Evolutionary conservation across 2,329 filamentous ascomycete genomes (phyloP).

Genomic region (Penicillium freii): DNA sequence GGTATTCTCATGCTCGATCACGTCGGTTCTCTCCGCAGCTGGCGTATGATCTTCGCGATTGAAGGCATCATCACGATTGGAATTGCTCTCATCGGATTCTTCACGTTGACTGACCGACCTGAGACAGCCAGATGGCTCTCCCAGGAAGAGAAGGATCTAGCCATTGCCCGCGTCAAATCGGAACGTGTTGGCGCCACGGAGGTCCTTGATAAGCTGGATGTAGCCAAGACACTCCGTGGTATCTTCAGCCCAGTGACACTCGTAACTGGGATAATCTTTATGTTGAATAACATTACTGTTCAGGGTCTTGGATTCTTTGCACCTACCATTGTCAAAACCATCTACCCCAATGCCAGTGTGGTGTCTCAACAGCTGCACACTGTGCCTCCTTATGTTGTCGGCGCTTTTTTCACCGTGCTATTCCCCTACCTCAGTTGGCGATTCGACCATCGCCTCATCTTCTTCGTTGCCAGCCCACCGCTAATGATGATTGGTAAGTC

Average conservation of each 20-base stretch:
- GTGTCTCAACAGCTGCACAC: slow-evolving; percentile 68
- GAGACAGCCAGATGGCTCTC: slow-evolving; percentile 66
- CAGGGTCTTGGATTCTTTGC: slow-evolving; percentile 69
- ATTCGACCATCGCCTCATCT: slow-evolving; percentile 58
- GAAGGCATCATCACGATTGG: slow-evolving; percentile 64
- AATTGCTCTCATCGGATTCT: slow-evolving; percentile 59
- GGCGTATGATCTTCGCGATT: slow-evolving; percentile 72
- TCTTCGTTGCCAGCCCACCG: slow-evolving; percentile 60
- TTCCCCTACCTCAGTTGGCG: slow-evolving; percentile 63
- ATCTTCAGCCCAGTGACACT: slow-evolving; percentile 64
- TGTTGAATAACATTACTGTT: slow-evolving; percentile 68
- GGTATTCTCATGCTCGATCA: slow-evolving; percentile 61
- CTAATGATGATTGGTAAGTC: slow-evolving; percentile 58
- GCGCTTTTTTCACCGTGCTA: slow-evolving; percentile 63
- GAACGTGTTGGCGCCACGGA: slow-evolving; percentile 63
- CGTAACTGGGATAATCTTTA: slow-evolving; percentile 57
- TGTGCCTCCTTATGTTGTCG: slow-evolving; percentile 68
- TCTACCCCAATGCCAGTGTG: slow-evolving; percentile 59
- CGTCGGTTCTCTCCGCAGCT: slow-evolving; percentile 57
- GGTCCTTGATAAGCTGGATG: slow-evolving; percentile 63
- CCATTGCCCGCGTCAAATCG: slow-evolving; percentile 65
- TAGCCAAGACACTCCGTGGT: slow-evolving; percentile 58
- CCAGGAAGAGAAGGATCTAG: slow-evolving; percentile 64
- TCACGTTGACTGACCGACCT: slow-evolving; percentile 67
- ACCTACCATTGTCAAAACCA: slow-evolving; percentile 67